These are phyloP conservation scores for Clonostachys sp. DNA, from an alignment of 2,329 filamentous ascomycete species.

Conservation along the genomic window DNA sequence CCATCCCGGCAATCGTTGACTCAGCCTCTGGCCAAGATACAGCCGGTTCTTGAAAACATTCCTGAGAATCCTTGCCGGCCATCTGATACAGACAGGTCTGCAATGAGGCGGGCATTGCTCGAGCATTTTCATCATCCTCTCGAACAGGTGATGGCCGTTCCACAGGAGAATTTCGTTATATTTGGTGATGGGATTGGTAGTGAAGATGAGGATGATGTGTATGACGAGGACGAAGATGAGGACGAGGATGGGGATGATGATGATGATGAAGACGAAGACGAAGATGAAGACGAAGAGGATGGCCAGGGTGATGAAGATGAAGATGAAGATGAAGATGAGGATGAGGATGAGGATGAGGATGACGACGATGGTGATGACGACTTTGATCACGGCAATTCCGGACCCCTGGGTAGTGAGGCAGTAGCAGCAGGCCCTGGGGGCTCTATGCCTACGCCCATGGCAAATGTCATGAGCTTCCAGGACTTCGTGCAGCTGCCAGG, in stretches of 20 bases:
- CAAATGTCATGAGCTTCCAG: no score
- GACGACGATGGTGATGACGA: background rate
- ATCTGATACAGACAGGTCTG: background rate
- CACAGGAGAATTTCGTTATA: no score
- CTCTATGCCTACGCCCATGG: no score
- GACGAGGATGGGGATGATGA: conserved; percentile 5
- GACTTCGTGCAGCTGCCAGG: no score
- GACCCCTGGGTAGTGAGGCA: no score
- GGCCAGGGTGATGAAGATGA: background rate
- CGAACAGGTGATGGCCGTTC: no score
- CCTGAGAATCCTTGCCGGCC: conserved; percentile 21
- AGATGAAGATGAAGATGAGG: background rate
- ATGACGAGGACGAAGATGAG: conserved; percentile 8
- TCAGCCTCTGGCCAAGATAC: conserved; percentile 11
- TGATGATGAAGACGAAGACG: background rate
- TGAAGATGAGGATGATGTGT: conserved; percentile 9
- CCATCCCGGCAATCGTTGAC: background rate
- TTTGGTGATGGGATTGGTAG: conserved; percentile 5
- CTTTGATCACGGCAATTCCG: background rate
- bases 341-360: background rate
- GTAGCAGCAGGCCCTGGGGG: no score
- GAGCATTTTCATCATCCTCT: no score
- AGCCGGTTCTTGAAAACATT: conserved; percentile 12
- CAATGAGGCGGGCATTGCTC: no score
- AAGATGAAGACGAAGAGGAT: background rate